Evolutionary conservation across 2,329 filamentous ascomycete species (phyloP).

Genomic region (Zymoseptoria crescenta): DNA sequence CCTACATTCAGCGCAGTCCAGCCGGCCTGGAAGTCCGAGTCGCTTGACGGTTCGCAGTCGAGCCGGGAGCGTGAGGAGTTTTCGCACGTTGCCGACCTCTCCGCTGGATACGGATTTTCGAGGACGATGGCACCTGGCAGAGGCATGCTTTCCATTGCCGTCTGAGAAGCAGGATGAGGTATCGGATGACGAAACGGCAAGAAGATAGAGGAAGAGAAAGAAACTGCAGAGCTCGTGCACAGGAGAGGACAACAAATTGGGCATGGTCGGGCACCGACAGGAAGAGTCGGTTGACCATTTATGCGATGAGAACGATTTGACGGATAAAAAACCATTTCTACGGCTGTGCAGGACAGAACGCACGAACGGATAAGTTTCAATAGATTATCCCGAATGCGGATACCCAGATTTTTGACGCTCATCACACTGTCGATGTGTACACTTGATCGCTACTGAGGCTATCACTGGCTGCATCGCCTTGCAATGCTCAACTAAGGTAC

Average conservation of each 20-base stretch:
- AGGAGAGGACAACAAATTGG: neutral
- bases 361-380: neutral
- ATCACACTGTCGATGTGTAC: neutral
- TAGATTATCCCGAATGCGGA: neutral
- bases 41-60: constrained; percentile 7
- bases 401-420: neutral
- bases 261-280: neutral
- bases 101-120: neutral
- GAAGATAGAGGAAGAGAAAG: neutral
- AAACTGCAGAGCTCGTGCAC: neutral
- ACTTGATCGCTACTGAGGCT: neutral
- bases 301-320: neutral
- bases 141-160: neutral
- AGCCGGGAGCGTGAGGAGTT: constrained; percentile 18
- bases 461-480: neutral
- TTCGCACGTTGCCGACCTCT: constrained; percentile 9
- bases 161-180: neutral
- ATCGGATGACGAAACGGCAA: neutral
- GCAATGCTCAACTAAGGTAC: neutral
- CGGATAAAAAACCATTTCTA: neutral
- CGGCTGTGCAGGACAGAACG: neutral
- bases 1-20: constrained; percentile 17
- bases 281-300: neutral
- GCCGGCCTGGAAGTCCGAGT: constrained; percentile 12
- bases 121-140: neutral